These are phyloP conservation scores for Psilocybe subaeruginosa DNA, from an alignment of 768 basidiomycete species.

Conservation along the genomic window DNA sequence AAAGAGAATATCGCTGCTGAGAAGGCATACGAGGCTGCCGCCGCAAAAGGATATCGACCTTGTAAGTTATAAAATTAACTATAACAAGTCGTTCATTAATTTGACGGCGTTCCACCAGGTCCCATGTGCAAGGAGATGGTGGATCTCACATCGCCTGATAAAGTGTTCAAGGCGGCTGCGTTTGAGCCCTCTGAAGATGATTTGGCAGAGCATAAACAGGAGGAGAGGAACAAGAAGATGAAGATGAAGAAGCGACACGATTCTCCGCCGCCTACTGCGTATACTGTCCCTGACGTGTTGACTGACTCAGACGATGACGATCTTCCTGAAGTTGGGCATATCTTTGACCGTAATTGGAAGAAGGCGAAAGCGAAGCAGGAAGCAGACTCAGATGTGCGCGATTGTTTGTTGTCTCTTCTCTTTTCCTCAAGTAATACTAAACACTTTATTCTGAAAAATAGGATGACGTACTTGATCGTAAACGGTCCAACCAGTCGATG, in stretches of 20 bases:
- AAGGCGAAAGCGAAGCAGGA: constrained; percentile 35
- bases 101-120: constrained; percentile 36
- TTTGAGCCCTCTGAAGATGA: constrained; percentile 74
- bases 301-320: constrained; percentile 52
- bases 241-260: constrained; percentile 18
- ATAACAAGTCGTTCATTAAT: background rate
- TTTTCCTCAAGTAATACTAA: background rate
- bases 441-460: too few species aligned
- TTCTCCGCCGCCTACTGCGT: constrained; percentile 31
- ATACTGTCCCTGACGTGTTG: constrained; percentile 25
- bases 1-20: constrained; percentile 56
- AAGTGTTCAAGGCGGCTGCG: constrained; percentile 63
- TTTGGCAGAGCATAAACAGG: constrained; percentile 41
- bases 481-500: constrained; percentile 17
- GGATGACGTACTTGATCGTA: constrained; percentile 24
- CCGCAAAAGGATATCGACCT: constrained; percentile 59
- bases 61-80: constrained; percentile 38
- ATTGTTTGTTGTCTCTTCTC: background rate
- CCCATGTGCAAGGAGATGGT: constrained; percentile 72
- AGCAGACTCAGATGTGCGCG: background rate
- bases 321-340: constrained; percentile 48
- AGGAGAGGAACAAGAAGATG: constrained; percentile 21
- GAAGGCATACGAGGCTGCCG: constrained; percentile 58
- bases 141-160: constrained; percentile 45
- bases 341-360: constrained; percentile 33